These are phyloP conservation scores for Apiotrichum gracile DNA, from an alignment of 1,284 basidiomycete species.

Conservation along the genomic window DNA sequence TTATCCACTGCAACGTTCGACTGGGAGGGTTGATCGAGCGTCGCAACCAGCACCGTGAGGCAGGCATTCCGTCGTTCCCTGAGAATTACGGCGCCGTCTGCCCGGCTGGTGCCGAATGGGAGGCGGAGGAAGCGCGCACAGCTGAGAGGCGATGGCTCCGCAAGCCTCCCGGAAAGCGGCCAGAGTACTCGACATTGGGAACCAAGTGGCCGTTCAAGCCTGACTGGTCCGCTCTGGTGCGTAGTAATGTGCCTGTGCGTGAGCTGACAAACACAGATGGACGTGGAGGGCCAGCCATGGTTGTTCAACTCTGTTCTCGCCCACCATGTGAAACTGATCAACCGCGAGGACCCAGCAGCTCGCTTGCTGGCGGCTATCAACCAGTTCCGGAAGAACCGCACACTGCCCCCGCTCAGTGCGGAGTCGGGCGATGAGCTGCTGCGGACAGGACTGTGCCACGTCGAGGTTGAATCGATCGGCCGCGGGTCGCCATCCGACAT, in stretches of 20 bases:
- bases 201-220: slow-evolving; percentile 66
- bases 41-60: slow-evolving; percentile 69
- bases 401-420: slow-evolving; percentile 48
- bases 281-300: slow-evolving; percentile 54
- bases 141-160: slow-evolving; percentile 62
- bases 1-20: slow-evolving; percentile 71
- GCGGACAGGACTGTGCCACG: slow-evolving; percentile 58
- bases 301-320: slow-evolving; percentile 54
- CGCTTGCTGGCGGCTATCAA: slow-evolving; percentile 57
- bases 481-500: slow-evolving; percentile 69
- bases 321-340: slow-evolving; percentile 7
- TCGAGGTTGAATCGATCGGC: slow-evolving; percentile 57
- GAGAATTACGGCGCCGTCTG: slow-evolving; percentile 63
- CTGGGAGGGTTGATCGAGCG: slow-evolving; percentile 74
- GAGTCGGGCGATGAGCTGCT: slow-evolving; percentile 51
- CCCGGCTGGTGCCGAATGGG: slow-evolving; percentile 53
- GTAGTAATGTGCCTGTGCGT: slow-evolving; percentile 23
- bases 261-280: neutral
- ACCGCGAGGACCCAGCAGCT: slow-evolving; percentile 11
- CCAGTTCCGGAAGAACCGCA: slow-evolving; percentile 55
- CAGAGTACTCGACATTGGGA: slow-evolving; percentile 63
- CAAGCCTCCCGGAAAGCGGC: slow-evolving; percentile 76
- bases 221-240: slow-evolving; percentile 66
- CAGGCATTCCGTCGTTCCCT: slow-evolving; percentile 68
- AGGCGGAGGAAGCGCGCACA: slow-evolving; percentile 51